Conservation (phyloP, 2,329 filamentous ascomycete species). For the Phialemoniopsis sp. region DNA sequence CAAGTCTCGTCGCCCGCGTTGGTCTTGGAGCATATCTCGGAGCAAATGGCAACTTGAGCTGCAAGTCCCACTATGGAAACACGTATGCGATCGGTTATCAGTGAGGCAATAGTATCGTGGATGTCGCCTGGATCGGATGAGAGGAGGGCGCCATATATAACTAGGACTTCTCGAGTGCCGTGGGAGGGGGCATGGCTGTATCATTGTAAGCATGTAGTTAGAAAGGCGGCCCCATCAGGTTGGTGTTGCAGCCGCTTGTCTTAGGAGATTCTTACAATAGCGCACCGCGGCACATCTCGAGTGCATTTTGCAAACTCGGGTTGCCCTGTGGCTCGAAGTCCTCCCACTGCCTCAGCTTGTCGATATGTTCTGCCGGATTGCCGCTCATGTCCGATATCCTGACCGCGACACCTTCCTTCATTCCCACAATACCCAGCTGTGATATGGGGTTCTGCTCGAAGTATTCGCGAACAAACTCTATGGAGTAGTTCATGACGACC, state of each 20-base stretch:
- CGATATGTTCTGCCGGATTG: conserved; percentile 84
- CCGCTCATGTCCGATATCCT: conserved; percentile 86
- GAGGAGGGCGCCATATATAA: conserved; percentile 86
- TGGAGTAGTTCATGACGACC: conserved; percentile 75
- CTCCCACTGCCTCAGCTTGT: conserved; percentile 65
- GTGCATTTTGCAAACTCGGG: conserved; percentile 84
- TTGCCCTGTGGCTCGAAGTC: conserved; percentile 67
- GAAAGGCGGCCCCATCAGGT: neutral
- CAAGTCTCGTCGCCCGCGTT: conserved; percentile 66
- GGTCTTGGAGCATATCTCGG: conserved; percentile 81
- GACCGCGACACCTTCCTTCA: conserved; percentile 86
- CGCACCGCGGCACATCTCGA: conserved; percentile 90
- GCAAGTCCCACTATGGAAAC: conserved; percentile 88
- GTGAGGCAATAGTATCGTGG: conserved; percentile 76
- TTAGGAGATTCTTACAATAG: conserved; percentile 59
- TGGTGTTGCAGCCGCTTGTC: neutral
- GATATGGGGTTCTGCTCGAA: conserved; percentile 99
- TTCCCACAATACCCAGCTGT: conserved; percentile 86
- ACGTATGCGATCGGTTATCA: conserved; percentile 78
- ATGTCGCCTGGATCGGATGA: conserved; percentile 94
- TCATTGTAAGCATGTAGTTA: conserved; percentile 7
- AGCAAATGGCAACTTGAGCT: conserved; percentile 88
- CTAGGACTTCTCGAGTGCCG: conserved; percentile 86
- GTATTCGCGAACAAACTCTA: conserved; percentile 87
- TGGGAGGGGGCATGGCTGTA: conserved; percentile 81